Evolutionary conservation across 2,329 filamentous ascomycete species (phyloP).

Genomic region (Fusarium pseudocircinatum): DNA sequence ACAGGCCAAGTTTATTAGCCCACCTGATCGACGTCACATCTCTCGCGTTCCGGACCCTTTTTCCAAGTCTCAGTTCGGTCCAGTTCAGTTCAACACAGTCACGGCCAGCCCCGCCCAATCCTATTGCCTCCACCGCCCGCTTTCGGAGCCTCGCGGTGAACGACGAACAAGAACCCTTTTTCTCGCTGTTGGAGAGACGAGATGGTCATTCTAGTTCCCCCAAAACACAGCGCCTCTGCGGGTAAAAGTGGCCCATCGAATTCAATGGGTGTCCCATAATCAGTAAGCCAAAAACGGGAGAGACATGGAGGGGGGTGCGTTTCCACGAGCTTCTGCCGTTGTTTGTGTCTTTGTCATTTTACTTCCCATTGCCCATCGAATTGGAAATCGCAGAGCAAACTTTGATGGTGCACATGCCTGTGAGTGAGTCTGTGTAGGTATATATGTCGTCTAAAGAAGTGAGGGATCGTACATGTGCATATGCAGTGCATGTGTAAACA

Average conservation of each 20-base stretch:
- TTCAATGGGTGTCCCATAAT: conserved; percentile 10
- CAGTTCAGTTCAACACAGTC: conserved; percentile 5
- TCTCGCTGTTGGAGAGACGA: conserved; percentile 8
- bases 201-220: conserved; percentile 37
- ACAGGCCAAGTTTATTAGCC: conserved; percentile 25
- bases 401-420: neutral
- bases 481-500: conserved; percentile 24
- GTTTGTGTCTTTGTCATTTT: conserved; percentile 28
- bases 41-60: conserved; percentile 8
- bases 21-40: conserved; percentile 40
- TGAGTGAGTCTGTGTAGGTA: neutral
- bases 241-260: conserved; percentile 43
- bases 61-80: neutral
- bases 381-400: neutral
- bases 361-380: neutral
- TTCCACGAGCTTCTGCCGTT: conserved; percentile 38
- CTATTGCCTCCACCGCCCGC: conserved; percentile 41
- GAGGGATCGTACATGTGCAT: conserved; percentile 14
- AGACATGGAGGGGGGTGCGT: conserved; percentile 28
- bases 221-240: conserved; percentile 32
- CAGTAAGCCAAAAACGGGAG: conserved; percentile 24
- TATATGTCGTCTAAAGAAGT: neutral
- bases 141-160: conserved; percentile 44
- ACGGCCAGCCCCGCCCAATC: conserved; percentile 8
- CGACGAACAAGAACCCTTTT: conserved; percentile 10